phyloP scores from a whole-genome alignment of 2,329 filamentous ascomycete genomes.

The Aspergillus pseudotamarii region DNA sequence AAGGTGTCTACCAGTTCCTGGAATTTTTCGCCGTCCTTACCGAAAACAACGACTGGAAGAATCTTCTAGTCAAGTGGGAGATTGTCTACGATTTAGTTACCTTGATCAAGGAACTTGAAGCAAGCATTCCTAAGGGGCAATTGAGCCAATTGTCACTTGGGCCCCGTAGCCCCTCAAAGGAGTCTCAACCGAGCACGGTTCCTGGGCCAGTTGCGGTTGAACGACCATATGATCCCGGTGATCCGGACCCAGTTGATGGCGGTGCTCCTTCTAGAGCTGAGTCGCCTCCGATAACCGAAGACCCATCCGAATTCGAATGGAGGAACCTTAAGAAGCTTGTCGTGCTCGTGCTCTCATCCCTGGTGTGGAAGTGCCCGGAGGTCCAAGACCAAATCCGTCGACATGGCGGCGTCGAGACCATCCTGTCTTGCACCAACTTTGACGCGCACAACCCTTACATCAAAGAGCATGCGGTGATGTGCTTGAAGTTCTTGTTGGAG shows the following conservation, averaged over 20 bases:
- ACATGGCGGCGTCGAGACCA: conserved; percentile 81
- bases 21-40: conserved; percentile 91
- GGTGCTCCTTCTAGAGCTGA: conserved; percentile 48
- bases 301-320: conserved; percentile 69
- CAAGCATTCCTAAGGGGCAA: conserved; percentile 81
- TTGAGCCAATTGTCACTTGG: conserved; percentile 51
- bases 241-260: conserved; percentile 44
- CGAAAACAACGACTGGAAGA: conserved; percentile 80
- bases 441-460: conserved; percentile 95
- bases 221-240: conserved; percentile 62
- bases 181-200: conserved; percentile 34
- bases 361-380: conserved; percentile 81
- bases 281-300: conserved; percentile 57
- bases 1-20: conserved; percentile 90
- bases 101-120: conserved; percentile 82
- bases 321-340: conserved; percentile 91
- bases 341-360: conserved; percentile 82
- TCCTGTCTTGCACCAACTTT: conserved; percentile 86
- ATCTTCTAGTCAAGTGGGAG: conserved; percentile 88
- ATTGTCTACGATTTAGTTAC: conserved; percentile 86
- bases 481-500: conserved; percentile 71
- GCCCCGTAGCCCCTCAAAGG: conserved; percentile 32
- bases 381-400: conserved; percentile 88
- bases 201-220: conserved; percentile 58
- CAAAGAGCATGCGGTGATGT: conserved; percentile 86